Conservation (phyloP, 1,284 basidiomycete species). For the Meira miltonrushii region DNA sequence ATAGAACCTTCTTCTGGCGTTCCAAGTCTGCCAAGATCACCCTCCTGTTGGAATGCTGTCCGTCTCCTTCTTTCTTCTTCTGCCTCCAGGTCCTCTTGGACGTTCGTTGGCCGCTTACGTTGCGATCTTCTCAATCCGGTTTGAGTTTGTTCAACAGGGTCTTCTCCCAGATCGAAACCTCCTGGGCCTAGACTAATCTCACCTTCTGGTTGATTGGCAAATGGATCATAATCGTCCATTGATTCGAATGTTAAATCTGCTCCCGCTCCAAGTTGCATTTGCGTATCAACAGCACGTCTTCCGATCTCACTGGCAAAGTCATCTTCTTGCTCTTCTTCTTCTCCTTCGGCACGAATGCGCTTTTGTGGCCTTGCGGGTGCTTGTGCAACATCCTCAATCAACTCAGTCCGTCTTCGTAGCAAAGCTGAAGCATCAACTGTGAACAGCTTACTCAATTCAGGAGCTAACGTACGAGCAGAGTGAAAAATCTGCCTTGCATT, state of each 20-base stretch:
- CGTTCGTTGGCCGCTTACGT: slow-evolving; percentile 7
- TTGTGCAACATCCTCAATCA: slow-evolving; percentile 2
- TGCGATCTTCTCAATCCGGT: slow-evolving; percentile 23
- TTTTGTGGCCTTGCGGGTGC: background rate
- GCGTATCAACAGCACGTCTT: background rate
- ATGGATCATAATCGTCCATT: background rate
- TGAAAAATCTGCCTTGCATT: background rate
- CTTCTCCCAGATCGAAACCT: background rate
- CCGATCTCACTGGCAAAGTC: background rate
- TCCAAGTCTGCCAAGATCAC: background rate
- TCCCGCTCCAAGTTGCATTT: background rate
- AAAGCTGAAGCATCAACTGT: slow-evolving; percentile 64
- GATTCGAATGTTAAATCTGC: background rate
- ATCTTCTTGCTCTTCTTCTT: background rate
- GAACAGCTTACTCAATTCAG: slow-evolving; percentile 76
- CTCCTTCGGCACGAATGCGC: background rate
- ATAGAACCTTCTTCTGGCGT: background rate
- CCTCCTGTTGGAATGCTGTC: background rate
- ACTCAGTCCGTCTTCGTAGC: slow-evolving; percentile 15
- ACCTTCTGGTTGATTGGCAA: background rate
- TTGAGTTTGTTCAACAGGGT: slow-evolving; percentile 4
- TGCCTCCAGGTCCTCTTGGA: background rate
- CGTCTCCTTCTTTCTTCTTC: background rate
- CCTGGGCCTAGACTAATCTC: background rate
- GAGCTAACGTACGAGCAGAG: slow-evolving; percentile 55